Evolutionary conservation across 108 stramenopile species (phyloP), one percentile per base, ranked within the genome.

Genomic region (Nannochloropsis salina): DNA sequence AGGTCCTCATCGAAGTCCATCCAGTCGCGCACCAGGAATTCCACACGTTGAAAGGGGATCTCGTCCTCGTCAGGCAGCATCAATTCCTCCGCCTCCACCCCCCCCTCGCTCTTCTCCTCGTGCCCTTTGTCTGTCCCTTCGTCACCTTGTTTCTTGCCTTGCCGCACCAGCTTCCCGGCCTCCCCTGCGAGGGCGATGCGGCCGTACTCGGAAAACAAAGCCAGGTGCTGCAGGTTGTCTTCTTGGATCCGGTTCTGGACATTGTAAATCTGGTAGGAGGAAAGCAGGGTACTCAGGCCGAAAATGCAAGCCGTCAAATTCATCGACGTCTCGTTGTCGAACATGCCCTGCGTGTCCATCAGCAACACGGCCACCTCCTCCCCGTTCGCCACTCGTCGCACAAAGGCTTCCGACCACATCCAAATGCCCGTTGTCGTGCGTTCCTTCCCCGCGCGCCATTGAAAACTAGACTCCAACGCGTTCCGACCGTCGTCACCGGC

Each of bases 271-370:
- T 96, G 95, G 86, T 94, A 74, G 20, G 61, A 74, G 15, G 94
- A 86, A 84, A 98, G 87, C 83, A 99, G 91, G 1, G 98, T 98
- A 79, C 92, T 92, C 41, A 99, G 87, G 41, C 98, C 99, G 87
- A 99, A 99, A 85, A 99, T 98, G 22, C 94, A 93, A 8, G 97
- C 94, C 41, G 99, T 99, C 88, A 99, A 92, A 40, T 93, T 91
- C 95, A 97, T 96, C 51, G 95, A 96, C 4, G 97, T 98, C 85
- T 98, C 97, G 89, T 97, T 95, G 90, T 99, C 99, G 90, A 99
- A 99, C 96, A 99, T 97, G 45, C 99, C 99, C 92, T 99, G 99
- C 15, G 99, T 98, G 92, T 99, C 99, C 80, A 99, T 95, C 83
- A 99, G 82, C 8, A 98, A 61, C 9, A 99, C 93, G 5, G 97